Percentiles rank a stretch among this genome's conserved stretches.
Conservation (phyloP, 2,329 filamentous ascomycete species). For the Nemania sp. region DNA sequence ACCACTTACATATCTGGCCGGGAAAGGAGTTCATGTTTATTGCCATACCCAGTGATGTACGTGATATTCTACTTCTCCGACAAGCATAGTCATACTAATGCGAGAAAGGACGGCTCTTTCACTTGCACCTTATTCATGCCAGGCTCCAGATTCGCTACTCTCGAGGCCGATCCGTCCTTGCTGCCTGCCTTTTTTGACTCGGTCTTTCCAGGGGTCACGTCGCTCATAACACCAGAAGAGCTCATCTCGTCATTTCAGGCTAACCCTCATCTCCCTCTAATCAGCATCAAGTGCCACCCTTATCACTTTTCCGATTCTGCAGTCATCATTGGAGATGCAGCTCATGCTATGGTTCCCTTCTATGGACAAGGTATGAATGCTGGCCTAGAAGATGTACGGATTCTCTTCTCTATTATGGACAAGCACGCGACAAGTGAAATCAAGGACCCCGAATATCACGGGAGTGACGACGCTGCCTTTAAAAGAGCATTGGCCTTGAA, state of each 20-base stretch:
- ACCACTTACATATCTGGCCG: slow-evolving; percentile 98
- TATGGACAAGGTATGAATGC: slow-evolving; percentile 99
- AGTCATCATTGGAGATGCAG: slow-evolving; percentile 91
- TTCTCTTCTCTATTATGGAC: slow-evolving; percentile 87
- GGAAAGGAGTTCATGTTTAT: slow-evolving; percentile 98
- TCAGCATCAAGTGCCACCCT: slow-evolving; percentile 91
- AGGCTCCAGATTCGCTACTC: slow-evolving; percentile 72
- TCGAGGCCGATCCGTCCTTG: slow-evolving; percentile 72
- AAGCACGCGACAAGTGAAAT: slow-evolving; percentile 65
- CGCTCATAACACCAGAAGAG: slow-evolving; percentile 74
- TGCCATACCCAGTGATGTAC: slow-evolving; percentile 80
- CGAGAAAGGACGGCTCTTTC: slow-evolving; percentile 83
- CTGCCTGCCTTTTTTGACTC: slow-evolving; percentile 80
- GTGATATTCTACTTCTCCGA: slow-evolving; percentile 38
- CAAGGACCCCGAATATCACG: slow-evolving; percentile 53
- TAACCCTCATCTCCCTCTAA: slow-evolving; percentile 92
- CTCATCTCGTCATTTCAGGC: slow-evolving; percentile 79
- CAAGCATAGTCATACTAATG: slow-evolving; percentile 29
- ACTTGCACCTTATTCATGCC: slow-evolving; percentile 95
- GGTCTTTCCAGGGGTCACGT: slow-evolving; percentile 88
- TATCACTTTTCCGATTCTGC: slow-evolving; percentile 83
- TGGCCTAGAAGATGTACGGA: slow-evolving; percentile 91
- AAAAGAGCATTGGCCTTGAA: slow-evolving; percentile 77
- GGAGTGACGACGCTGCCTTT: slow-evolving; percentile 62
- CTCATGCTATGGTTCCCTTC: slow-evolving; percentile 98